phyloP scores from a whole-genome alignment of 2,329 filamentous ascomycete species.

The Reticulascus tulasneorum region DNA sequence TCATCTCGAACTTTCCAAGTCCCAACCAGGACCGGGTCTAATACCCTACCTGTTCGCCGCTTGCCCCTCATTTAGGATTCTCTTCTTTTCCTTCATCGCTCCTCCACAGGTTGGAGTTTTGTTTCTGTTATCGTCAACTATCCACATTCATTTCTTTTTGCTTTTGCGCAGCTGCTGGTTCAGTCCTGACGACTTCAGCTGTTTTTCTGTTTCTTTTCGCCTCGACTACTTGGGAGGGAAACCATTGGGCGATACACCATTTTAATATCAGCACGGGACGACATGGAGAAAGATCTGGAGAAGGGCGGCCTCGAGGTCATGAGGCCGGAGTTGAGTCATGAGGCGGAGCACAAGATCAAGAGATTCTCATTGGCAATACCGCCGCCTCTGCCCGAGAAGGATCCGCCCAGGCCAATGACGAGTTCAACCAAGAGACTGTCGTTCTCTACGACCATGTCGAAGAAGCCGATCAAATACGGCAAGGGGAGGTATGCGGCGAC shows the following conservation, averaged over 20 bases:
- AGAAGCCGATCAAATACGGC: conserved; percentile 42
- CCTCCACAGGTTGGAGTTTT: conserved; percentile 2
- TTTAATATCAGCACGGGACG: no score
- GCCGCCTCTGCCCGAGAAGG: conserved; percentile 6
- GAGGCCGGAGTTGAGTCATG: conserved; percentile 2
- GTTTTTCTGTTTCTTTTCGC: no score
- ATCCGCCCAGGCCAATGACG: conserved; percentile 20
- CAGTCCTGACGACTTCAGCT: conserved; percentile 1
- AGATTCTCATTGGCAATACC: conserved; percentile 6
- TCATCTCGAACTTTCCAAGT: no score
- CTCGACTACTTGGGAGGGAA: no score
- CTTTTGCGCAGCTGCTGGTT: conserved; percentile 6
- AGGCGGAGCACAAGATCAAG: background rate
- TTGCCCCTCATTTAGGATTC: background rate
- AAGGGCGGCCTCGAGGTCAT: background rate
- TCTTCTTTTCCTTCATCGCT: background rate
- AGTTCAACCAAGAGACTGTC: conserved; percentile 32
- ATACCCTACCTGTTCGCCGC: conserved; percentile 5
- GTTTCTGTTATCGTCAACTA: background rate
- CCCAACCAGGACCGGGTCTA: no score
- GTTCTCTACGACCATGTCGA: conserved; percentile 24
- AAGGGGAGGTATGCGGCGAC: conserved; percentile 36
- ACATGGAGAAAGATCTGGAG: conserved; percentile 10
- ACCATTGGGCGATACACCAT: no score
- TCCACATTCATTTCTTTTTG: background rate